Evolutionary conservation across 1,284 basidiomycete genomes (phyloP), one percentile per base, ranked within the genome.

Genomic region (Sanghuangporus baumii): DNA sequence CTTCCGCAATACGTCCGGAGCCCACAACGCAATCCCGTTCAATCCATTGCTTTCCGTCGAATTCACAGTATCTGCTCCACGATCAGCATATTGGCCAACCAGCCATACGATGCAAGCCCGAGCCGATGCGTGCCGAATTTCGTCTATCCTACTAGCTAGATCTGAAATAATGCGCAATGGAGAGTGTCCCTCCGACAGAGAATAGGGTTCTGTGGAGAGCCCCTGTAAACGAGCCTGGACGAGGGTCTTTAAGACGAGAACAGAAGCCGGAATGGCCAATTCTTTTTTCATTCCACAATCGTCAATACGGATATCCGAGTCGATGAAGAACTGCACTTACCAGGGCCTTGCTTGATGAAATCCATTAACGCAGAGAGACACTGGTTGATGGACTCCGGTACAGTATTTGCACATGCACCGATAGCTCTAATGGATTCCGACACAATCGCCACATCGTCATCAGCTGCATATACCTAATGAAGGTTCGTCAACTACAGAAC

Each of bases 41-140:
- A 80, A 74, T 2, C 80, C 38, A 3, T 36, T 18, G 20, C 36
- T 12, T 58, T 37, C 18, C 9, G 20, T 71, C 47, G 68, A 72
- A 41, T 69, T 16, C 41, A 54, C 38, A 41, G 48, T 14, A 59
- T 65, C 60, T 11, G 66, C 67, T 37, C 73, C 72, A 18, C 73
- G 68, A 7, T 77, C 78, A 2, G 89, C 82, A 71, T 92, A 93
- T 72, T 96, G 93, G 0, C 95, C 95, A 0, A 94, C 93, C 0
- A 97, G 82, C 93, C 94, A 96, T 46, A 94, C 76, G 0, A 96
- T 86, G 67, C 90, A 94, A 0, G 93, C 92, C 26, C 91, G 78
- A 0, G 95, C 93, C 66, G 85, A 81, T 0, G 89, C 79, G 69
- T 94, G 89, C 14, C 77, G 81, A 56, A 98, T 91, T 57, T 87